Evolutionary conservation across 257 asterid species (phyloP), one percentile per base, ranked within the genome.

Genomic region (Thymus mandschuricus): DNA sequence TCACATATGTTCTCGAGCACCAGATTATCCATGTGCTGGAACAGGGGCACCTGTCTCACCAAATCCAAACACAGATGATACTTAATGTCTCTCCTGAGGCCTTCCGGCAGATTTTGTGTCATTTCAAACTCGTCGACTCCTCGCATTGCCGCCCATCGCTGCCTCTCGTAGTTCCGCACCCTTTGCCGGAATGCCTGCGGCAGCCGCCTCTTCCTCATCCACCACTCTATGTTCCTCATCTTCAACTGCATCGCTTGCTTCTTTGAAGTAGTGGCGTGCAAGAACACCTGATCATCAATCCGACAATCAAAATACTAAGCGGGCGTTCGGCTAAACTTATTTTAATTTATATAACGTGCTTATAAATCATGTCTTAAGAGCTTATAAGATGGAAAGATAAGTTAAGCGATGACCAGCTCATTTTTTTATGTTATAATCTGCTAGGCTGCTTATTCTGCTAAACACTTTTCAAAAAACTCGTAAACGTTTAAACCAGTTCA

Each of bases 221-320:
- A 95, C 99, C 99, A 89, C 69, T 92, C 99, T 62, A 95, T 81
- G 54, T 89, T 95, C 81, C 98, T 85, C 99, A 92, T 95, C 82
- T 89, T 92, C 82, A 95, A 49, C 59, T 95, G 95, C 99, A 95
- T 95, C 1, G 94, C 96, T 69, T 95, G 99, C 79, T 95, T 95
- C 89, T 95, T 95, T 10, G 99, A 95, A 1, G 99, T 95, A 0
- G 99, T 95, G 45, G 99, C 97, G 60, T 92, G 95, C 89, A 95
- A 79, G 74, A 95, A 95, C 46, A 95, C 99, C 97, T 93, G 44
- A 43, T 8, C 10, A 45, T 41, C 1, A 2, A 33, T 21, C 27
- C 21, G 21, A 21, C 21, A 21, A 21, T 21, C 21, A 21, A 21
- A 21, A 21, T 21, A 21, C 21, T 21, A 21, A 21, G 21, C 21